Base-by-base conservation (phyloP, 2,329 filamentous ascomycete genomes). In the Penicillium sp. region DNA sequence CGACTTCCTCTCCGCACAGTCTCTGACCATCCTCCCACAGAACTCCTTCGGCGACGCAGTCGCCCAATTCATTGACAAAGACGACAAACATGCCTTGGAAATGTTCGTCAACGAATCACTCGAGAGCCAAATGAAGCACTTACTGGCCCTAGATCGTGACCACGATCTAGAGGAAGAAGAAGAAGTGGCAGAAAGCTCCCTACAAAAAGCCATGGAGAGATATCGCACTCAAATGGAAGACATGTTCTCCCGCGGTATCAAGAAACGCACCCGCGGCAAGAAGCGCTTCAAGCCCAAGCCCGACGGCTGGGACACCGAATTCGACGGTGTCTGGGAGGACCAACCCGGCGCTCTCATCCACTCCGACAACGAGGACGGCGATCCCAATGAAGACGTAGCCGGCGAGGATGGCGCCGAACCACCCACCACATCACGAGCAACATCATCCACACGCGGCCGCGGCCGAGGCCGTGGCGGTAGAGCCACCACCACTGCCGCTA, bases 31-130 rank as follows among this genome's bases (percentile, higher is more conserved):
- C 43, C 77, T 98, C 0, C 93, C 93, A 0, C 88, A 95, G 61
- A 93, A 90, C 26, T 86, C 85, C 0, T 96, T 98, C 62, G 87
- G 89, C 15, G 90, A 97, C 62, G 93, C 93, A 0, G 88, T 98
- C 4, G 84, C 83, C 41, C 87, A 95, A 54, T 98, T 93, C 61
- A 88, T 98, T 24, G 84, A 90, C 66, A 97, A 97, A 59, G 88
- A 95, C 57, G 93, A 98, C 72, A 95, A 90, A 64, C 84, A 93
- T 60, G 88, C 88, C 2, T 88, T 97, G 83, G 83, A 90, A 62
- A 74, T 82, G 38, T 91, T 91, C 59, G 83, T 91, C 9, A 80
- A 78, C 21, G 83, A 88, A 29, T 85, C 84, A 13, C 72, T 91
- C 2, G 76, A 80, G 2, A 81, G 77, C 21, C 85, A 89, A 61